A percentile compares a stretch with the other conserved stretches of the same genome.
phyloP scores from a whole-genome alignment of 169 alveolate genomes.

The Theileria luwenshuni region DNA sequence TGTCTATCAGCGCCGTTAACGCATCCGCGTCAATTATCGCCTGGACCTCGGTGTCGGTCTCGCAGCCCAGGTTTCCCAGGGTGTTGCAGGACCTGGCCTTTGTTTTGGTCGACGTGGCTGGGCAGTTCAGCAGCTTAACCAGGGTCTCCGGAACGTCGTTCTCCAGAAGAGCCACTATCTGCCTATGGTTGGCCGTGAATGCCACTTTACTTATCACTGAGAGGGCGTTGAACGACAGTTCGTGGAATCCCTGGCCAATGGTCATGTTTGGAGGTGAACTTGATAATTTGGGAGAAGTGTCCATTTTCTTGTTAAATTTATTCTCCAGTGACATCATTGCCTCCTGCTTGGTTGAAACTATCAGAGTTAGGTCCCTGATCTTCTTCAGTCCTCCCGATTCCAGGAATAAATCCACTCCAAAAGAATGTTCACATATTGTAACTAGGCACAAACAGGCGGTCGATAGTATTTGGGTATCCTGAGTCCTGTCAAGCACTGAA shows the following conservation, averaged over 20 bases:
- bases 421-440: conserved; percentile 31
- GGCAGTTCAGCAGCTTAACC: conserved; percentile 79
- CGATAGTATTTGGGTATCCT: conserved; percentile 23
- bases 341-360: conserved; percentile 32
- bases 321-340: conserved; percentile 3
- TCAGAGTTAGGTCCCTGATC: conserved; percentile 27
- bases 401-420: conserved; percentile 53
- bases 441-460: conserved; percentile 44
- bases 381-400: conserved; percentile 29
- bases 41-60: conserved; percentile 81
- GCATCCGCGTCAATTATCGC: conserved; percentile 79
- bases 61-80: conserved; percentile 86
- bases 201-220: conserved; percentile 85
- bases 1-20: conserved; percentile 76
- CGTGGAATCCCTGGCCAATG: conserved; percentile 50
- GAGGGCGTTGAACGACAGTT: conserved; percentile 81
- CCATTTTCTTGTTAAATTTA: conserved; percentile 12
- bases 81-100: conserved; percentile 86
- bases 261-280: not conserved
- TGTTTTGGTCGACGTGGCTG: conserved; percentile 74
- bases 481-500: conserved; percentile 15
- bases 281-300: not conserved
- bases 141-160: conserved; percentile 76
- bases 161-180: conserved; percentile 74
- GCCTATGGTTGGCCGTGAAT: conserved; percentile 78